Base-by-base conservation (phyloP, 371 early-diverging fungal genomes). In the Mortierella sp. region DNA sequence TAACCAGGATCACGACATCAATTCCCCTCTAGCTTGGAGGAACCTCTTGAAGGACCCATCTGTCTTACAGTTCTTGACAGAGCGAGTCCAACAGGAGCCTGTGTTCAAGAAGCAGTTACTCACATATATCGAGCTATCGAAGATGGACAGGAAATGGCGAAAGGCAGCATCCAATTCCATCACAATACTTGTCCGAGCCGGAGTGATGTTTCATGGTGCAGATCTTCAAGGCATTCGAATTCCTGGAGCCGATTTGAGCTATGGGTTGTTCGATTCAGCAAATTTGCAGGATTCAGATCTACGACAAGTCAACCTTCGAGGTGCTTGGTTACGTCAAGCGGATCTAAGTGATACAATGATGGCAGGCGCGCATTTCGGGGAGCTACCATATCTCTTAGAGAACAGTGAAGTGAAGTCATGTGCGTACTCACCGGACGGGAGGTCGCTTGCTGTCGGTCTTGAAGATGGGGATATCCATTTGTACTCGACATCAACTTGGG, bases 161-260 rank as follows among this genome's bases (percentile, higher is more conserved):
- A 34, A 27, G 16, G 60, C 59, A 16, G 60, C 59, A 2, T 31
- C 67, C 2, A 66, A 66, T 31, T 54, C 67, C 13, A 66, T 66
- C 54, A 50, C 63, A 24, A 56, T 63, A 5, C 43, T 63, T 37
- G 57, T 56, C 28, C 24, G 51, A 19, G 63, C 63, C 1, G 57
- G 63, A 0, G 29, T 63, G 2, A 48, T 19, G 2, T 63, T 63
- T 21, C 31, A n/a, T n/a, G 34, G 34, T 14, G 48, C 31, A 21
- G 60, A 60, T 60, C 28, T 60, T 41, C 25, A 39, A 44, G 52
- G 44, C 19, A 34, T 60, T n/a, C 41, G 21, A 2, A 44, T 60
- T 21, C 60, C 52, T 13, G 41, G 34, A 10, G 60, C 60, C 9
- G 51, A 60, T 22, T 24, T 60, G 22, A 60, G 60, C 40, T 27